These are phyloP conservation scores for Prorocentrum cordatum DNA, from an alignment of 169 alveolate species.

Conservation along the genomic window DNA sequence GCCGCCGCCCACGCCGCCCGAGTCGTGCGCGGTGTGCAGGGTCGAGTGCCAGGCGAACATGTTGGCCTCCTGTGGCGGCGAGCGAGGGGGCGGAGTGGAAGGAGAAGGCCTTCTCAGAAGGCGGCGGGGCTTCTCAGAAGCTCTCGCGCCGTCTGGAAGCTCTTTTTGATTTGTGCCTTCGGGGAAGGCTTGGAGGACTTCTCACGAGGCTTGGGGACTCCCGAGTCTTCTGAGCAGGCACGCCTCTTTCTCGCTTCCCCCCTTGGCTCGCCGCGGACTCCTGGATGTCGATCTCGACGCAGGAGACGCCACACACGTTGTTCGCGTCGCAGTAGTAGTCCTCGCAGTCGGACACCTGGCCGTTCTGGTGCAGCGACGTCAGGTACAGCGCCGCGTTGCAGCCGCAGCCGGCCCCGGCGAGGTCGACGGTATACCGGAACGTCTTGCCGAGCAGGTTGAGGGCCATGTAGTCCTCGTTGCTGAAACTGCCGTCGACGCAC, in stretches of 20 bases:
- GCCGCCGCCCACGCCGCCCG: conserved; percentile 11
- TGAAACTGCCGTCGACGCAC: neutral
- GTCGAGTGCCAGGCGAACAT: conserved; percentile 17
- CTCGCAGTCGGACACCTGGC: conserved; percentile 14
- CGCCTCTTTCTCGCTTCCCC: too few species aligned
- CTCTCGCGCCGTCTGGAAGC: too few species aligned
- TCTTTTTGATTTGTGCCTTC: too few species aligned
- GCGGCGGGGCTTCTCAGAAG: too few species aligned
- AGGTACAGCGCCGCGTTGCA: conserved; percentile 53
- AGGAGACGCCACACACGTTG: conserved; percentile 30
- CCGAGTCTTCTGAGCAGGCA: too few species aligned
- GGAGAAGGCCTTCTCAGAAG: too few species aligned
- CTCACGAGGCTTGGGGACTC: too few species aligned
- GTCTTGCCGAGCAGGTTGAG: neutral
- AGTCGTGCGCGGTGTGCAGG: conserved; percentile 10
- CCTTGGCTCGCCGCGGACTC: too few species aligned
- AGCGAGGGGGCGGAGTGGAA: too few species aligned
- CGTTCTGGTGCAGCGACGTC: conserved; percentile 11
- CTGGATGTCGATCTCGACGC: conserved; percentile 17
- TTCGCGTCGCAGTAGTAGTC: conserved; percentile 54
- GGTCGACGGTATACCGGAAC: conserved; percentile 4
- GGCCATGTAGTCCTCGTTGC: neutral
- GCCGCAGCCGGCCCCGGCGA: conserved; percentile 24
- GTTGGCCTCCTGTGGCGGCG: too few species aligned
- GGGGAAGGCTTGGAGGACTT: too few species aligned